These are phyloP conservation scores for Fusarium equiseti DNA, from an alignment of 2,329 filamentous ascomycete species.

Conservation along the genomic window DNA sequence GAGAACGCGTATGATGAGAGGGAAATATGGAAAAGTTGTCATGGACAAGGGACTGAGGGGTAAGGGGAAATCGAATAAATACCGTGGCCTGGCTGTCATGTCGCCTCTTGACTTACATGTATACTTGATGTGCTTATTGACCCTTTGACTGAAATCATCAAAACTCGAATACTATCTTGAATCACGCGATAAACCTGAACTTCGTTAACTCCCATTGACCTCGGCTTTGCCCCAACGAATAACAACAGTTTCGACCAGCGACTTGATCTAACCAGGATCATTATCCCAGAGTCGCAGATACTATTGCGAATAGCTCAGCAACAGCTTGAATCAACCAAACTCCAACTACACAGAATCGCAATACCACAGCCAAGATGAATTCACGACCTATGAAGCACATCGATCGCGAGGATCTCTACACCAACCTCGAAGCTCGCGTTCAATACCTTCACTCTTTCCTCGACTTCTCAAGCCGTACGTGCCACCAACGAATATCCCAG, in stretches of 20 bases:
- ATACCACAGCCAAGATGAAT: conserved; percentile 45
- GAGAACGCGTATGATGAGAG: conserved; percentile 25
- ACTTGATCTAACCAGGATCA: neutral
- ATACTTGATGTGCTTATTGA: conserved; percentile 19
- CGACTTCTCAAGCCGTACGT: conserved; percentile 77
- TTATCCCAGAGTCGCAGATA: neutral
- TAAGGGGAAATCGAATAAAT: conserved; percentile 42
- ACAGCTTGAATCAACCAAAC: too few species aligned
- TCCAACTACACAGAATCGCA: neutral
- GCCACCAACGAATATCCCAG: neutral
- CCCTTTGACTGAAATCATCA: neutral
- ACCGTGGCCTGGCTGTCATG: conserved; percentile 24
- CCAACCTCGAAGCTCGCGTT: conserved; percentile 75
- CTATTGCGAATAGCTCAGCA: neutral
- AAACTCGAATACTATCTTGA: neutral
- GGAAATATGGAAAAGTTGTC: conserved; percentile 12
- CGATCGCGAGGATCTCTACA: conserved; percentile 78
- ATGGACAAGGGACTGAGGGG: conserved; percentile 30
- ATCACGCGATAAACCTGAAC: neutral
- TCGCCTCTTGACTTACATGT: conserved; percentile 16
- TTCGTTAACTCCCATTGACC: neutral
- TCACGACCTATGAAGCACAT: conserved; percentile 67
- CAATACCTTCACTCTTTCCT: conserved; percentile 81
- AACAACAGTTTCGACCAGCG: neutral
- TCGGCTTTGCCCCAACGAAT: neutral